Base-by-base conservation (phyloP, 169 alveolate genomes). In the Plasmodium reichenowi region DNA sequence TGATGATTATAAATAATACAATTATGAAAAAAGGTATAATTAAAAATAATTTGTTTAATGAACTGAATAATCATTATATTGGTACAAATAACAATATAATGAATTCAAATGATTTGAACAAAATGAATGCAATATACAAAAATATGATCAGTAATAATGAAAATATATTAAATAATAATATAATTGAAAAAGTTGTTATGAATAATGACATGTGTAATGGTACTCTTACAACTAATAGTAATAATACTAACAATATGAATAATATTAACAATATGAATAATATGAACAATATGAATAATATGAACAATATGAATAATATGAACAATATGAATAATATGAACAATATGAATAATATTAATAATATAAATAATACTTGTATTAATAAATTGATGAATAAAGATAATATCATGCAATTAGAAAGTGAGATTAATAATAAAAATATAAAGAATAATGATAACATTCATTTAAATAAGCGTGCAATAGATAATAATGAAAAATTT, bases 1-100 rank as follows among this genome's bases (percentile, higher is more conserved):
- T 50, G 78, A 38, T 45, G 67, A 64, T 64, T 64, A 20, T 78
- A 60, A 78, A 78, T 50, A 64, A 50, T 78, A 20, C 59, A 12
- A 78, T 50, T 78, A 20, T 26, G 32, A 66, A 54, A n/a, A 29
- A n/a, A 20, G 54, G 45, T n/a, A 22, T 22, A 22, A 38, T 38
- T 38, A 74, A 22, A 66, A 74, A 59, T 67, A 17, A 59, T 60
- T 17, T 38, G 2, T 74, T 15, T 52, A 48, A n/a, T 7, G 88
- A 74, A 74, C 73, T 60, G 10, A 67, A 48, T 67, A 74, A 50
- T 66, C 12, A 60, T 60, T n/a, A 26, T 4, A 32, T 22, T 2
- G 15, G 20, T 20, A 17, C 74, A 32, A 29, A 8, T 26, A 26
- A 38, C 74, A 66, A 26, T 66, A 9, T 66, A 29, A 13, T 66